Conservation (phyloP, 1,284 basidiomycete species). For the Marasmius tenuissimus region DNA sequence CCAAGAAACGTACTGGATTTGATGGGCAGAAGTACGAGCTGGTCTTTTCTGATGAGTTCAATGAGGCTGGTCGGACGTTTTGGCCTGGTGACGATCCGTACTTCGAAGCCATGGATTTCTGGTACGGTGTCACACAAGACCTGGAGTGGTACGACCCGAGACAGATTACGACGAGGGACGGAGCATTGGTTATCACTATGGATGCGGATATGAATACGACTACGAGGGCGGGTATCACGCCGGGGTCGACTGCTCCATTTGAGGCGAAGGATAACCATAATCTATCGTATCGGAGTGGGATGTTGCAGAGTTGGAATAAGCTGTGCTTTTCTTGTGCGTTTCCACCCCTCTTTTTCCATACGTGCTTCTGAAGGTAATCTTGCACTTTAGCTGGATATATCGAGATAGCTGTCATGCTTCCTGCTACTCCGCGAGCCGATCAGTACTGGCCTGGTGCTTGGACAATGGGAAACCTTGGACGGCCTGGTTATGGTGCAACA, state of each 20-base stretch:
- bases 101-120: conserved; percentile 67
- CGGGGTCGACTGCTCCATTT: conserved; percentile 44
- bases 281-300: conserved; percentile 66
- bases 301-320: conserved; percentile 81
- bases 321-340: conserved; percentile 72
- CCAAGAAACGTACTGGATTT: conserved; percentile 59
- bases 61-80: conserved; percentile 68
- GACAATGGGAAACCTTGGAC: conserved; percentile 91
- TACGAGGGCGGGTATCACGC: neutral
- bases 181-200: conserved; percentile 74
- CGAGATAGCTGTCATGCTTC: conserved; percentile 7
- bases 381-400: neutral
- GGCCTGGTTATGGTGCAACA: conserved; percentile 79
- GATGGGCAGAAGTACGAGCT: conserved; percentile 66
- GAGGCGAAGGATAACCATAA: conserved; percentile 50
- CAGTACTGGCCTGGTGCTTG: conserved; percentile 67
- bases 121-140: conserved; percentile 69
- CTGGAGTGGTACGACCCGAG: conserved; percentile 78
- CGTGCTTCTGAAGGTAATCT: conserved; percentile 21
- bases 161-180: conserved; percentile 71
- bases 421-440: conserved; percentile 40
- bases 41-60: conserved; percentile 86
- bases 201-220: neutral
- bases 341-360: too few relatives aligned
- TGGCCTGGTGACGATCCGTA: conserved; percentile 69